A percentile compares a stretch with the other conserved stretches of the same genome.
Evolutionary conservation across 176 grass and related monocot genomes (phyloP).

Genomic region (Ensete glaucum): DNA sequence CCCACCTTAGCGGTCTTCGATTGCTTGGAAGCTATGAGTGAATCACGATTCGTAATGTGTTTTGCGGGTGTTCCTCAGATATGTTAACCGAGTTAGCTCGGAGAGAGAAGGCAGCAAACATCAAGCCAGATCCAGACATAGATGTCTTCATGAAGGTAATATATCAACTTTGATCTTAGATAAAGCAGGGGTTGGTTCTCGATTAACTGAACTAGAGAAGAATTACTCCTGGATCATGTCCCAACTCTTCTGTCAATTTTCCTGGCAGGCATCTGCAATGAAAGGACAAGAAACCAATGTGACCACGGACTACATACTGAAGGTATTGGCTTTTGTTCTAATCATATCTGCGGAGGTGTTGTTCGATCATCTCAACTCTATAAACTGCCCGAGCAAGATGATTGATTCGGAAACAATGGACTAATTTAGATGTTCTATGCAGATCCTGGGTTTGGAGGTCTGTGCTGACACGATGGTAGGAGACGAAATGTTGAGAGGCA

Average conservation of each 20-base stretch:
- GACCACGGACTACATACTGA: slow-evolving; percentile 71
- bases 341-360: neutral
- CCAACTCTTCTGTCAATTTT: slow-evolving; percentile 4
- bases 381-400: neutral
- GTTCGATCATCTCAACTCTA: no score
- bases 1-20: neutral
- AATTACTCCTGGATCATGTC: neutral
- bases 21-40: neutral
- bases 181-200: no score
- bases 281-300: slow-evolving; percentile 66
- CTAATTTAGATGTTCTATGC: neutral
- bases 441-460: slow-evolving; percentile 70
- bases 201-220: neutral
- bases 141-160: slow-evolving; percentile 80
- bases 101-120: slow-evolving; percentile 72
- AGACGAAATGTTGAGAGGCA: slow-evolving; percentile 69
- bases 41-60: neutral
- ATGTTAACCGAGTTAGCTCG: slow-evolving; percentile 54
- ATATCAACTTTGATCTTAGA: no score
- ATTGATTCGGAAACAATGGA: neutral
- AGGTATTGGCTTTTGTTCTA: slow-evolving; percentile 26
- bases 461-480: slow-evolving; percentile 78
- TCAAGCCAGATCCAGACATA: slow-evolving; percentile 62
- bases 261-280: slow-evolving; percentile 49
- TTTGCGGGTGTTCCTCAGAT: slow-evolving; percentile 28